Base-by-base conservation (phyloP, 768 basidiomycete genomes). In the Auricularia heimuer region DNA sequence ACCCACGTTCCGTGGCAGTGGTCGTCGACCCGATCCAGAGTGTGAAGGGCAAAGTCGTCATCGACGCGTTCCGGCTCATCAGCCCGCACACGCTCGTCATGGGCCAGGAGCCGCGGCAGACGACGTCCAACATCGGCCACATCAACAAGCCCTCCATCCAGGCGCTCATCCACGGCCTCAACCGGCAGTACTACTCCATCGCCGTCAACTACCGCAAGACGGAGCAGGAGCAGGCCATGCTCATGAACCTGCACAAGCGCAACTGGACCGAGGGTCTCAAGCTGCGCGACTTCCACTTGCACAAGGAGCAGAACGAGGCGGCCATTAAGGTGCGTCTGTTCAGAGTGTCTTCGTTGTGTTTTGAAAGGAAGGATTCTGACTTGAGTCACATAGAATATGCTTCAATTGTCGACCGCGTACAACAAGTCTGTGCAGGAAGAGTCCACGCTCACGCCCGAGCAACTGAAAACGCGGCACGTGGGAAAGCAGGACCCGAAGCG, bases 91-190 rank as follows among this genome's bases (percentile, higher is more conserved):
- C 87, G 56, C 88, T 98, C 67, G 87, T 97, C 67, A 81, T 89
- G 65, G 97, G 97, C 62, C 88, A 92, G 64, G 97, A 99, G 77
- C 92, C 94, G 11, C 85, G 97, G 33, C 97, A 98, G 75, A 96
- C 94, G 63, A 99, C 97, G 16, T 94, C 92, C 58, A 99, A 99
- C 72, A 95, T 98, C 67, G 97, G 97, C 2, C 95, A 98, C 72
- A 91, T 99, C 77, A 96, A 98, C 76, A 98, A 98, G 75, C 97
- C 97, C n/a, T 92, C 91, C 65, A 98, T 99, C 73, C 97, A 98
- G 77, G 94, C 94, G 62, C 85, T 98, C 69, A 97, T 99, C 68
- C 96, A 99, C 71, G 96, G 96, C 54, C 80, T 99, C 68, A 99
- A 99, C 75, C 56, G 56, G 4, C 95, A 98, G 78, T 99, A 99